Evolutionary conservation across 768 basidiomycete genomes (phyloP), one percentile per base, ranked within the genome.

Genomic region (Pulveroboletus sp.): DNA sequence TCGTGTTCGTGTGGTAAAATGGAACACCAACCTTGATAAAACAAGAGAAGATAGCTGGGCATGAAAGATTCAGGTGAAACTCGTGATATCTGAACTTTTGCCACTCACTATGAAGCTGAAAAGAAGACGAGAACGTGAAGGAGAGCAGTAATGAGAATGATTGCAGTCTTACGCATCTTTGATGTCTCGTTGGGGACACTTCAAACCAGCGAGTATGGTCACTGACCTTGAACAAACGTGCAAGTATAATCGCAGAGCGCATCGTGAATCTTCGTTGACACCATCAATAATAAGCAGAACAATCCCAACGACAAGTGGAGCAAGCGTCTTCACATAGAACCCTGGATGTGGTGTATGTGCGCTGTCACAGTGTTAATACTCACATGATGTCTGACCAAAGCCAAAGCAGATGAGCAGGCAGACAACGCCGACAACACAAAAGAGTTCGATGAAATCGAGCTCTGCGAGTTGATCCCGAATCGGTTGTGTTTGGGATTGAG

Each of bases 371-470:
- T 21, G 21, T 43, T 12, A 10, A 40, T 32, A 70, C 82, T 60
- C 53, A 87, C 88, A 91, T 50, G 72, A 73, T 0, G 72, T 78
- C 62, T 87, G 79, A 59, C 86, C 80, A 52, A 76, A 78, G 65
- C 85, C 82, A 58, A 91, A 86, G 0, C 89, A 89, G 10, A 91
- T 66, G 9, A 91, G 73, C 15, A 91, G 53, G 50, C 78, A 78
- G 12, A 88, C 71, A n/a, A 89, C 75, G 3, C 87, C 86, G 8
- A 60, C 69, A 24, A 90, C 74, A 18, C 86, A 70, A 30, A 70
- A 32, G 9, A 91, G 73, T 8, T 89, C 89, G 10, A 82, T 31
- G 54, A 87, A 86, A 65, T 91, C 89, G 53, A 91, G 86, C 43
- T 84, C 79, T 8, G 61, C 55, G 15, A 79, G 56, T 61, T 90